Conservation (phyloP, 2,329 filamentous ascomycete genomes). For the Paradendryphiella salina region DNA sequence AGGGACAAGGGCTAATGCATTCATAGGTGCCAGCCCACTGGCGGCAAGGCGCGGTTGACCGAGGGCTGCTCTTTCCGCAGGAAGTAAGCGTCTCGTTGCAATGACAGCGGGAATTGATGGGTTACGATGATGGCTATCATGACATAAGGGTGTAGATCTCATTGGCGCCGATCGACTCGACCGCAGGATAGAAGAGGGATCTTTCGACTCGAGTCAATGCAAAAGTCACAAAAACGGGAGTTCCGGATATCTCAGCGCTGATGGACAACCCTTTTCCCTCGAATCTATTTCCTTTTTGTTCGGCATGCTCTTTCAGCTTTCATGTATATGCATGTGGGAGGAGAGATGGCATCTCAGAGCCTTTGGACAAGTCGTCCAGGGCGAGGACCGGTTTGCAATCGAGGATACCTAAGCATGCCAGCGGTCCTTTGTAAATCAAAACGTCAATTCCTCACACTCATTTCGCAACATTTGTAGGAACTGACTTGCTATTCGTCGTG, state of each 20-base stretch:
- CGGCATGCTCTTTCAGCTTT: conserved; percentile 46
- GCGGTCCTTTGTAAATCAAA: conserved; percentile 49
- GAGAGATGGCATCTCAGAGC: conserved; percentile 50
- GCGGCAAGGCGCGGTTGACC: conserved; percentile 97
- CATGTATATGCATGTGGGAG: conserved; percentile 51
- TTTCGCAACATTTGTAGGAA: conserved; percentile 8
- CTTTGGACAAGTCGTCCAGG: conserved; percentile 43
- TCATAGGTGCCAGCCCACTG: conserved; percentile 85
- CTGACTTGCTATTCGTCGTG: background rate
- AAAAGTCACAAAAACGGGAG: conserved; percentile 49
- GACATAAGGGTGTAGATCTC: conserved; percentile 46
- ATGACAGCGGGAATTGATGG: conserved; percentile 41
- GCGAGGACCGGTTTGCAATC: conserved; percentile 51
- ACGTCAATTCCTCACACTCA: conserved; percentile 42
- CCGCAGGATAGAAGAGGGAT: conserved; percentile 52
- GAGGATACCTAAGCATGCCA: conserved; percentile 54
- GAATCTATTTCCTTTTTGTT: conserved; percentile 45
- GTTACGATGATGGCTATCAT: conserved; percentile 47
- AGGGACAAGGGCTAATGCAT: conserved; percentile 30
- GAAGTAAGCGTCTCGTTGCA: conserved; percentile 73
- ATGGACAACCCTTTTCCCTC: conserved; percentile 46
- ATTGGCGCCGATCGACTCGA: conserved; percentile 49
- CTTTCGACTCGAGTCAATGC: conserved; percentile 49
- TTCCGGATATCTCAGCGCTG: conserved; percentile 52
- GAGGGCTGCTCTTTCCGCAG: conserved; percentile 99